Base-by-base conservation (phyloP, 2,329 filamentous ascomycete species). In the Calonectria hongkongensis region DNA sequence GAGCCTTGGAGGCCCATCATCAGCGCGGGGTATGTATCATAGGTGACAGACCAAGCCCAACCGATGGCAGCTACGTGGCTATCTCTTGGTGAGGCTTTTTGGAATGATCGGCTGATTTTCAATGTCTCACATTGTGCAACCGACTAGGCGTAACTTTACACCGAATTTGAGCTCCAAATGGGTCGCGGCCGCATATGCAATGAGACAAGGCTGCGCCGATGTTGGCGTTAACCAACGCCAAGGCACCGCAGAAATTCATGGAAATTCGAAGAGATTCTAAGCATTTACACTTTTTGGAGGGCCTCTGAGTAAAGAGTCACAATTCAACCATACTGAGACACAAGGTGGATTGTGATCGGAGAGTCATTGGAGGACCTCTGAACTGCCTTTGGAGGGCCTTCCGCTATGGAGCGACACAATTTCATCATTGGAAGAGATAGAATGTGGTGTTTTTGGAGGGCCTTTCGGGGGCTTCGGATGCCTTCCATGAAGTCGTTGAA, bases 1-100 rank as follows among this genome's bases (percentile, higher is more conserved):
- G 58, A 21, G 75, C 70, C 75, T 69, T 62, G 74, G 78, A 76
- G 78, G 78, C 78, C 78, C 66, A 78, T 72, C 78, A 66, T 63
- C 33, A 74, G 39, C 43, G 45, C 36, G 54, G 54, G 56, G 66
- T 41, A 54, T 27, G 28, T 25, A 36, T 28, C 66, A 27, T 5
- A 62, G n/a, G 21, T 12, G 18, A 18, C 66, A 7, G 15, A 30
- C 41, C 21, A 41, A 21, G 16, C 33, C 66, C 71, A 73, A 62
- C 68, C 39, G 39, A 56, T 51, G 30, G 28, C 39, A 18, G 21
- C 39, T 63, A 51, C 67, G 50, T 62, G 25, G 58, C 65, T 71
- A n/a, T 50, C 30, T 30, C 33, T 15, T 13, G 56, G 58, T 3
- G 56, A 68, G 68, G 70, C 73, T 63, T 73, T 70, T n/a, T 30